Percentiles rank a stretch among this genome's conserved stretches.
Conservation (phyloP, 2,329 filamentous ascomycete genomes). For the Magnaporthales sp. region DNA sequence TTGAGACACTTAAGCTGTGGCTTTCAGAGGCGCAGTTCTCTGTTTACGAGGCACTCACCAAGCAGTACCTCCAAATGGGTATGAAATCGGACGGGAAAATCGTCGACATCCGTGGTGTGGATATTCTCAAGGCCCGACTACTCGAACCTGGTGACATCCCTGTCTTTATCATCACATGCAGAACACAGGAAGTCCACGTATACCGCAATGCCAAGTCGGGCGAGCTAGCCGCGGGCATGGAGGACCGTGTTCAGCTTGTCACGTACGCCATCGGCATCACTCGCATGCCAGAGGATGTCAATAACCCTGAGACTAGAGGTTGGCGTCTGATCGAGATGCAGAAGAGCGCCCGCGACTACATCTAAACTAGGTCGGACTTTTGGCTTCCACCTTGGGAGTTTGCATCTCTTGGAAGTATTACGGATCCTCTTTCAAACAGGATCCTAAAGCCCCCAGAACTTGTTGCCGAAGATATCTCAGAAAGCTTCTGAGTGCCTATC, state of each 20-base stretch:
- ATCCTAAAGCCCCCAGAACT: not conserved
- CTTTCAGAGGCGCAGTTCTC: slow-evolving; percentile 93
- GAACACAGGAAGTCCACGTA: slow-evolving; percentile 95
- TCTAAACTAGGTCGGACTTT: slow-evolving; percentile 25
- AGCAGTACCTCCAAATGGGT: slow-evolving; percentile 89
- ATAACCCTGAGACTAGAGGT: slow-evolving; percentile 90
- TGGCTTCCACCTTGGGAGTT: not conserved
- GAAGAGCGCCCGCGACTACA: slow-evolving; percentile 90
- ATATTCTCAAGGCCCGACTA: slow-evolving; percentile 73
- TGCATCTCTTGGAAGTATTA: not conserved
- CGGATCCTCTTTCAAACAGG: not conserved
- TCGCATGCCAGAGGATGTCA: slow-evolving; percentile 86
- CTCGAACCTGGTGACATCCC: slow-evolving; percentile 81
- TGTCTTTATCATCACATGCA: slow-evolving; percentile 93
- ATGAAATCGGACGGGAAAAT: slow-evolving; percentile 93
- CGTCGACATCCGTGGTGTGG: slow-evolving; percentile 88
- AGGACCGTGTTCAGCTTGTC: slow-evolving; percentile 96
- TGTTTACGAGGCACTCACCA: slow-evolving; percentile 92
- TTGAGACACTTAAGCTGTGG: slow-evolving; percentile 87
- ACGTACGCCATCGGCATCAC: slow-evolving; percentile 98
- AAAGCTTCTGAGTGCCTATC: not conserved
- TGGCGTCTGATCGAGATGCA: slow-evolving; percentile 98
- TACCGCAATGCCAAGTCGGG: slow-evolving; percentile 88
- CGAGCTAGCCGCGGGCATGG: slow-evolving; percentile 90
- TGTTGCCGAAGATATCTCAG: not conserved